Evolutionary conservation across 108 stramenopile species (phyloP).

Genomic region (Skeletonema potamos): DNA sequence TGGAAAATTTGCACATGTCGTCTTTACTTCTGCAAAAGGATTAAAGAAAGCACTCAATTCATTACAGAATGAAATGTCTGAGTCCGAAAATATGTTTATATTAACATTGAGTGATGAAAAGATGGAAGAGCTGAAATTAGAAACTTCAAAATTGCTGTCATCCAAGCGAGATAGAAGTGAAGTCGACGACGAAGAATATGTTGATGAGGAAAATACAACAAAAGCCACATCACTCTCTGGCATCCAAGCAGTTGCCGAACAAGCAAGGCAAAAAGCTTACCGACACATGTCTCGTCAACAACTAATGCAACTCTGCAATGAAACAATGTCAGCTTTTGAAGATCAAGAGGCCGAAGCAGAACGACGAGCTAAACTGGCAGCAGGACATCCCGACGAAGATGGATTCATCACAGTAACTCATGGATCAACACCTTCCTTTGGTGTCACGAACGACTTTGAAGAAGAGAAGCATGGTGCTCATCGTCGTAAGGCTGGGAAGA

Average conservation of each 20-base stretch:
- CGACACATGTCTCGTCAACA: slow-evolving; percentile 38
- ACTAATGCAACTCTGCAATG: slow-evolving; percentile 73
- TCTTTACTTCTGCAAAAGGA: slow-evolving; percentile 69
- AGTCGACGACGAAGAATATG: slow-evolving; percentile 22
- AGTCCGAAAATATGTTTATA: slow-evolving; percentile 11
- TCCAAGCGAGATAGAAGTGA: slow-evolving; percentile 22
- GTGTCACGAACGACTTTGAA: slow-evolving; percentile 53
- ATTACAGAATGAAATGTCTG: slow-evolving; percentile 50
- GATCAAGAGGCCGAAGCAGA: slow-evolving; percentile 72
- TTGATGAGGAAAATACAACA: slow-evolving; percentile 21
- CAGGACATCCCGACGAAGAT: slow-evolving; percentile 77
- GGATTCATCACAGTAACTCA: slow-evolving; percentile 83
- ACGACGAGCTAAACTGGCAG: slow-evolving; percentile 41
- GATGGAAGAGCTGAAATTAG: slow-evolving; percentile 17
- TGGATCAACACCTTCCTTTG: slow-evolving; percentile 49
- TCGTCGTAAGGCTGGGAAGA: slow-evolving; percentile 30
- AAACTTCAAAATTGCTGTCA: slow-evolving; percentile 11
- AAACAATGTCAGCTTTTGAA: slow-evolving; percentile 59
- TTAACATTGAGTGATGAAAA: slow-evolving; percentile 15
- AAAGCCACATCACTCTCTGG: slow-evolving; percentile 25
- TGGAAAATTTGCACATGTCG: slow-evolving; percentile 80
- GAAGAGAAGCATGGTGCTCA: slow-evolving; percentile 22
- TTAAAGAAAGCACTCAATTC: slow-evolving; percentile 56
- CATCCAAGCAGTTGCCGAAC: slow-evolving; percentile 52
- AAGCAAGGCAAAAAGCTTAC: slow-evolving; percentile 40